Conservation (phyloP, 1,284 basidiomycete species). For the Heterobasidion annosum region DNA sequence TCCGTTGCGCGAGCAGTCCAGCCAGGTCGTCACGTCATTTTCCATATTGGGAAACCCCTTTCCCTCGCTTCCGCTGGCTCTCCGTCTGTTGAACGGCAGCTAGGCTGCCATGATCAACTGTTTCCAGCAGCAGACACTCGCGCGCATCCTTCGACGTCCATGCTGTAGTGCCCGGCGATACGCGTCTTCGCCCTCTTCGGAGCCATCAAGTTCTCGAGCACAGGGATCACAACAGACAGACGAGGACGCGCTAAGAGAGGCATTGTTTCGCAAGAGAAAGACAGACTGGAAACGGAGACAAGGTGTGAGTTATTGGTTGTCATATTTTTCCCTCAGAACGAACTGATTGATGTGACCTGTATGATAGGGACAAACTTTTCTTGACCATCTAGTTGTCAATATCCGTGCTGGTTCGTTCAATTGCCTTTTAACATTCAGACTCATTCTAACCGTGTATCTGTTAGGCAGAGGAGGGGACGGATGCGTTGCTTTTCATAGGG, state of each 20-base stretch:
- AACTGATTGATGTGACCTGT: neutral
- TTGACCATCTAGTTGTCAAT: slow-evolving; percentile 73
- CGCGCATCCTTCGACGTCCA: neutral
- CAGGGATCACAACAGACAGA: neutral
- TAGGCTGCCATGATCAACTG: too few relatives aligned
- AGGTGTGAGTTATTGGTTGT: slow-evolving; percentile 34
- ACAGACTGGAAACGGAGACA: slow-evolving; percentile 75
- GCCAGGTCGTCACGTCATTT: too few relatives aligned
- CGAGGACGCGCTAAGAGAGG: slow-evolving; percentile 10
- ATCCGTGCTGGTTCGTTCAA: slow-evolving; percentile 61
- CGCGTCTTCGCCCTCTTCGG: neutral
- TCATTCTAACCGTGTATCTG: slow-evolving; percentile 8
- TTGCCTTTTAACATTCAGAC: slow-evolving; percentile 4
- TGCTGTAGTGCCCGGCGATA: neutral
- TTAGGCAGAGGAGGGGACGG: slow-evolving; percentile 78
- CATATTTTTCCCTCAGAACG: neutral
- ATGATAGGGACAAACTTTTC: slow-evolving; percentile 69
- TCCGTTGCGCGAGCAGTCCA: too few relatives aligned
- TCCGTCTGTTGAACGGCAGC: too few relatives aligned
- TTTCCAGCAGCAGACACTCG: neutral
- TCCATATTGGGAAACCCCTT: too few relatives aligned
- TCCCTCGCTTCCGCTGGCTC: too few relatives aligned
- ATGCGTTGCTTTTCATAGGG: slow-evolving; percentile 76
- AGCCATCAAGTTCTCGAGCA: neutral
- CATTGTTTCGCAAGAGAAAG: slow-evolving; percentile 29